Evolutionary conservation across 176 grass and related monocot genomes (phyloP), one percentile per base, ranked within the genome.

Genomic region (Oryza brachyantha): DNA sequence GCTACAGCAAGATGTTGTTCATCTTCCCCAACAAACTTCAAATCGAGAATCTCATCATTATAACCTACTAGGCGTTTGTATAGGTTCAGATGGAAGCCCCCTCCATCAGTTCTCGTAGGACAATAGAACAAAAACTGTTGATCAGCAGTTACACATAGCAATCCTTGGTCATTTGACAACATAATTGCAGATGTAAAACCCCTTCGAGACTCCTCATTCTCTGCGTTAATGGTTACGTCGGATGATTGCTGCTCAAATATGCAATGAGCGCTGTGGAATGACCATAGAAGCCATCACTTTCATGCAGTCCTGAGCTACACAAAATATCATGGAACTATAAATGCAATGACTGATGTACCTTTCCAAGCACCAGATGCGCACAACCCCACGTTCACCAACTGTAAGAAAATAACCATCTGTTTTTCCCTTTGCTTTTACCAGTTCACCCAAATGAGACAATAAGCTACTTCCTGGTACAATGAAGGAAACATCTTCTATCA

Each of bases 11-110:
- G 90, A 64, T 93, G 93, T 83, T 94, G 72, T 43, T 98, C 95
- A 8, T 94, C 90, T 27, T 86, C 82, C 75, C 92, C 95, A 29
- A 98, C 37, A 76, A 98, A 98, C 70, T 86, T 98, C 85, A 98
- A 89, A 81, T 94, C 96, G 64, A 98, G 96, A 89, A 98, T 94
- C 45, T 98, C 96, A 14, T 94, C 96, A 60, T 92, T 98, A 50
- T 98, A 92, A 54, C 96, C 96, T 57, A 98, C 73, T 57, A 98
- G 74, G 2, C 96, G 90, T 85, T 75, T 98, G 75, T 85, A 85
- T 66, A 94, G 66, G 73, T 92, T 86, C 43, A 98, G 79, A 38
- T 93, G 35, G 64, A 98, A 84, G 57, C 41, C 45, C 29, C 52
- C 70, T 85, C 85, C 75, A 80, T 85, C 74, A 81, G 74, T 88